Evolutionary conservation across 2,329 filamentous ascomycete species (phyloP).

Genomic region (Mycosphaerelloides madeirae): DNA sequence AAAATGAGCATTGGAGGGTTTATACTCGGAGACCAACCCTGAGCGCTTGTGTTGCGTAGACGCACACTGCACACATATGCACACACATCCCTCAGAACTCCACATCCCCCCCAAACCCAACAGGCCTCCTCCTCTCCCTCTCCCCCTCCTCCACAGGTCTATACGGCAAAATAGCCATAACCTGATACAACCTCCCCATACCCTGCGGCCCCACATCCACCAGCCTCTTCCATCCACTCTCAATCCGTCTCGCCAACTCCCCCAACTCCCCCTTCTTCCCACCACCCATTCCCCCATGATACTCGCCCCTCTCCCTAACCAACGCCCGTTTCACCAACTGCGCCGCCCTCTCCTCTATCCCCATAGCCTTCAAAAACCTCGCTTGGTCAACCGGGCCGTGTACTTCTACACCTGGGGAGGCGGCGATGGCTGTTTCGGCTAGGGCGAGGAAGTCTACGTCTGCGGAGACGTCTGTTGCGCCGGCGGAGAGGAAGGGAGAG

Average conservation of each 20-base stretch:
- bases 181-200: constrained; percentile 96
- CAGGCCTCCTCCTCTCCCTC: constrained; percentile 66
- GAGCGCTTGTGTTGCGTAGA: no score
- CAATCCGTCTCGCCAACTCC: constrained; percentile 57
- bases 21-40: no score
- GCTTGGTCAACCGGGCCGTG: constrained; percentile 88
- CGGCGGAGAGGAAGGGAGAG: constrained; percentile 73
- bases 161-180: constrained; percentile 75
- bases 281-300: constrained; percentile 30
- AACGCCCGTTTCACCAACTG: constrained; percentile 53
- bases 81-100: constrained; percentile 10
- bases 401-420: constrained; percentile 77
- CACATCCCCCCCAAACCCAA: constrained; percentile 79
- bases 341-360: constrained; percentile 71
- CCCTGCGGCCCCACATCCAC: constrained; percentile 77
- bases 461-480: constrained; percentile 80
- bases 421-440: constrained; percentile 72
- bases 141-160: constrained; percentile 53
- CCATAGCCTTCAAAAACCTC: constrained; percentile 73
- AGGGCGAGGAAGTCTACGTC: constrained; percentile 91
- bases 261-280: constrained; percentile 37
- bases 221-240: constrained; percentile 72
- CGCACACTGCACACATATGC: no score
- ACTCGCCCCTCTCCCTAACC: constrained; percentile 29
- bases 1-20: no score